Conservation (phyloP, 371 early-diverging fungal species). For the Lichtheimia corymbifera region DNA sequence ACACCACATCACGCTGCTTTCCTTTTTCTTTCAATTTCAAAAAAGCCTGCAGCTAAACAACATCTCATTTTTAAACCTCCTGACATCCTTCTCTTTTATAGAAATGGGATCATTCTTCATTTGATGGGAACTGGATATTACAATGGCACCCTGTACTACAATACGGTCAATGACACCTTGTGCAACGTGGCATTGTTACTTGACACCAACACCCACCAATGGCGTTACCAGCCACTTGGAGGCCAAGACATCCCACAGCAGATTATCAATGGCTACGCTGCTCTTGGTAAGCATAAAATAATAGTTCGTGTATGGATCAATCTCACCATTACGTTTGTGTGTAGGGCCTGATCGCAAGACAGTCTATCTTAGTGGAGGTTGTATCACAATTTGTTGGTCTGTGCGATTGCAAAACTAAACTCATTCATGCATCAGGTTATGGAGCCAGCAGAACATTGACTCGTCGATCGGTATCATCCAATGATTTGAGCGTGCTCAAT, state of each 20-base stretch:
- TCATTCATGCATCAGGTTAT: background rate
- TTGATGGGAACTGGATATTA: conserved; percentile 9
- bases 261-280: conserved; percentile 12
- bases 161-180: background rate
- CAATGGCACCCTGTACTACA: background rate
- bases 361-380: conserved; percentile 13
- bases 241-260: conserved; percentile 7
- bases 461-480: conserved; percentile 5
- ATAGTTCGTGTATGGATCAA: background rate
- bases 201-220: conserved; percentile 3
- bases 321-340: background rate
- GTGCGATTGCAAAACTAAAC: no score
- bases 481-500: conserved; percentile 4
- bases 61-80: background rate
- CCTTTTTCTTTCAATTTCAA: no score
- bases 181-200: conserved; percentile 2
- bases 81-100: conserved; percentile 1
- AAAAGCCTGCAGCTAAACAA: background rate
- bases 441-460: conserved; percentile 8
- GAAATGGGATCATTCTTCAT: conserved; percentile 6
- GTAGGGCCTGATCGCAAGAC: conserved; percentile 13
- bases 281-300: conserved; percentile 10
- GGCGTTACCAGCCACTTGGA: background rate
- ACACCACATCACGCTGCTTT: no score
- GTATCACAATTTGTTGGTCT: no score